A percentile compares a stretch with the other conserved stretches of the same genome.
These are phyloP conservation scores for Trichoderma semiorbis DNA, from an alignment of 2,329 filamentous ascomycete species.

Conservation along the genomic window DNA sequence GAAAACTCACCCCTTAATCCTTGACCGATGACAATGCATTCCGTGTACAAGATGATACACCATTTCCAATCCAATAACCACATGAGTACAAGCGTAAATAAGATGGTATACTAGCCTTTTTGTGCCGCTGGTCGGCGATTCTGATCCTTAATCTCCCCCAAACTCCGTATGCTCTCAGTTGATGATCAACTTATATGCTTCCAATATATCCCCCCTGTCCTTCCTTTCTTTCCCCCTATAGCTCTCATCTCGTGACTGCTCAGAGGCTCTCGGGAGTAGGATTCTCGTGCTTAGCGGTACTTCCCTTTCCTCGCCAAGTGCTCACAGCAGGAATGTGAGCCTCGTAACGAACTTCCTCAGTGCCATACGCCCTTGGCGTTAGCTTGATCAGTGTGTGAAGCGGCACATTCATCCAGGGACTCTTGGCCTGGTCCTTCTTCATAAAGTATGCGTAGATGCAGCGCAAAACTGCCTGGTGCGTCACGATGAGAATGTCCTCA, in stretches of 20 bases:
- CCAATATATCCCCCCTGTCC: not conserved
- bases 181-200: not conserved
- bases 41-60: slow-evolving; percentile 5
- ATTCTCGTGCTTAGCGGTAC: slow-evolving; percentile 81
- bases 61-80: slow-evolving; percentile 1
- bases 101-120: slow-evolving; percentile 4
- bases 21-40: not conserved
- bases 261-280: slow-evolving; percentile 40
- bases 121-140: slow-evolving; percentile 5
- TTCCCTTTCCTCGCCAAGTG: slow-evolving; percentile 93
- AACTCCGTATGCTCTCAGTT: not conserved
- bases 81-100: slow-evolving; percentile 1
- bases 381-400: slow-evolving; percentile 95
- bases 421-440: slow-evolving; percentile 89
- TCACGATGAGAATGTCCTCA: slow-evolving; percentile 97
- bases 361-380: slow-evolving; percentile 90
- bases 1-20: not conserved
- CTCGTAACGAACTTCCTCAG: slow-evolving; percentile 80
- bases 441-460: slow-evolving; percentile 99
- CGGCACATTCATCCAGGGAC: slow-evolving; percentile 98
- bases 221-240: not conserved
- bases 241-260: not conserved
- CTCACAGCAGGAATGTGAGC: slow-evolving; percentile 94
- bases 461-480: slow-evolving; percentile 91
- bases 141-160: not conserved